Conservation (phyloP, 1,139 yeast species). For the Saccharomycopsis phalli region DNA sequence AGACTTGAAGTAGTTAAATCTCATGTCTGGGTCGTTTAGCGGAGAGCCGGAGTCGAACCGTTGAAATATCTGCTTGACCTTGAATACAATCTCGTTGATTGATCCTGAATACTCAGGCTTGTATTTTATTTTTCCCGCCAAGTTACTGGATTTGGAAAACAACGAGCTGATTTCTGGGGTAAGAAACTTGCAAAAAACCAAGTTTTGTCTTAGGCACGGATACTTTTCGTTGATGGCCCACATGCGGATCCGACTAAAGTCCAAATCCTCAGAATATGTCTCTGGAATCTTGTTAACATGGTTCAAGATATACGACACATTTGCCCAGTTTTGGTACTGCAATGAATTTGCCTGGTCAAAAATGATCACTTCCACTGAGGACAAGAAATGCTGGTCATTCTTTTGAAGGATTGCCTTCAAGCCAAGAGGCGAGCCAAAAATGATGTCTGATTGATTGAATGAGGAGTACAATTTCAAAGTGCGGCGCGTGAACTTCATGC, state of each 20-base stretch:
- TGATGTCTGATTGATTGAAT: constrained; percentile 77
- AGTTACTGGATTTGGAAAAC: constrained; percentile 44
- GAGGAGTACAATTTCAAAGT: constrained; percentile 76
- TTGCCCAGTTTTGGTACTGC: constrained; percentile 93
- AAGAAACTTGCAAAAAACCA: constrained; percentile 61
- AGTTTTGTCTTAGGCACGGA: constrained; percentile 63
- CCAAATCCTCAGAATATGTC: constrained; percentile 70
- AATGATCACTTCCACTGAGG: constrained; percentile 76
- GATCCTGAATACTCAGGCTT: constrained; percentile 34
- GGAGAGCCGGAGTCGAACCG: constrained; percentile 55
- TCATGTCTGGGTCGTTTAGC: constrained; percentile 60
- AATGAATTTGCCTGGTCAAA: constrained; percentile 81
- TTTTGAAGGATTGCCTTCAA: constrained; percentile 64
- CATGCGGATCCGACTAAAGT: constrained; percentile 84
- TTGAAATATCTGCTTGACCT: constrained; percentile 64
- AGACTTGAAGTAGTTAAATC: constrained; percentile 75
- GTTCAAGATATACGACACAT: constrained; percentile 61
- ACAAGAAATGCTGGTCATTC: constrained; percentile 45
- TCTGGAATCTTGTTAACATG: constrained; percentile 71
- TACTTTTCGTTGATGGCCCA: constrained; percentile 88
- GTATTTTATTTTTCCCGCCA: constrained; percentile 58
- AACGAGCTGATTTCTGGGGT: constrained; percentile 78
- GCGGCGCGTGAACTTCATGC: constrained; percentile 83
- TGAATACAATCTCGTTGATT: constrained; percentile 40
- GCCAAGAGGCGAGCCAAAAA: constrained; percentile 90